Evolutionary conservation across 106 monocot genomes (phyloP), one percentile per base, ranked within the genome.

Genomic region (Allium cepa): DNA sequence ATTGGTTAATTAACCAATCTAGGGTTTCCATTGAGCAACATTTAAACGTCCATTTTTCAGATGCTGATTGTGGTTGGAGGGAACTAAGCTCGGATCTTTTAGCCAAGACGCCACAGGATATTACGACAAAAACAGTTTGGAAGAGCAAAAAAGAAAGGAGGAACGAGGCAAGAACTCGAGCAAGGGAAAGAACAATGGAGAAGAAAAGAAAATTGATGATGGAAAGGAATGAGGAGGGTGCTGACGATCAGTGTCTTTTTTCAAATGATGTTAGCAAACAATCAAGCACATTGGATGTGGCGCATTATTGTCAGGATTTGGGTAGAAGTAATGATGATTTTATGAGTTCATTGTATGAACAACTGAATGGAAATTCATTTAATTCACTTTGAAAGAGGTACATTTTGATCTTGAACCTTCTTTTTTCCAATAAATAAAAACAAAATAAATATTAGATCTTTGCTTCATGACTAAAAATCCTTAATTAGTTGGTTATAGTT

Each of bases 1-100:
- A 89, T 69, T 93, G 93, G 93, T 77, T 93, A 17, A 81, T 93
- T 46, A 81, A 56, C 65, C 79, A 69, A 70, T 80, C 83, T 28
- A 83, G 66, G 10, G 17, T 63, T 1, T 78, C 85, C 62, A 93
- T 93, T 27, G 71, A 63, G 50, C 71, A 83, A 8, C 69, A 71
- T 17, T 9, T 48, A 2, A 36, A 36, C 36, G 59, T 72, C 46
- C 48, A 66, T 50, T 66, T 66, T 5, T 28, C 65, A 10, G 50
- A 28, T 10, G 14, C 0, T 17, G 22, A 7, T 3, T 18, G 7
- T 50, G 18, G 68, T 10, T 8, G 28, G 10, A 28, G 8, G 36
- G 36, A 15, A 47, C 3, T 11, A 78, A 58, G 66, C 70, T 49
- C 28, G 17, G 11, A 56, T n/a, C 46, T 63, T 47, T 63, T 8